These are phyloP conservation scores for Oryza officinalis DNA, from an alignment of 176 grass and related monocot genomes.

Conservation along the genomic window DNA sequence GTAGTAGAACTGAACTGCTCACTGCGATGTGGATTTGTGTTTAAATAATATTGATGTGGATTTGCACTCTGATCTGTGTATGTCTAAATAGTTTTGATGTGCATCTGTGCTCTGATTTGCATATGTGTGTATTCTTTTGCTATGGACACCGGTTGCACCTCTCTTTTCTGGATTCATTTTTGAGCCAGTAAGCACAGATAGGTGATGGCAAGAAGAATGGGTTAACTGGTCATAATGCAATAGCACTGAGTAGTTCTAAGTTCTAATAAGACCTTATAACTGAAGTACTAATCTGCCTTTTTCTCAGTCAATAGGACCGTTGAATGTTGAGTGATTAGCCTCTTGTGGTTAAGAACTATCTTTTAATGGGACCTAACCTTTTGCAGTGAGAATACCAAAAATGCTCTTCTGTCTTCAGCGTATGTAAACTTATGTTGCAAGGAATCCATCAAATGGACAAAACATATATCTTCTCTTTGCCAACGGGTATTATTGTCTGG, in stretches of 20 bases:
- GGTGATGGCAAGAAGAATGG: neutral
- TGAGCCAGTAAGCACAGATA: neutral
- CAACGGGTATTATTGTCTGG: conserved; percentile 88
- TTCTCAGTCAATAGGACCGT: neutral
- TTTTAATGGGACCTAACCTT: conserved; percentile 40
- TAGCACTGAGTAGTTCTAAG: neutral
- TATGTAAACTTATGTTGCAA: conserved; percentile 92
- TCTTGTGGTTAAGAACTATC: conserved; percentile 34
- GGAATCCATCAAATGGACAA: conserved; percentile 66
- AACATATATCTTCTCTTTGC: conserved; percentile 86
- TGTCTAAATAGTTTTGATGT: too few species aligned
- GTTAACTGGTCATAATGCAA: neutral
- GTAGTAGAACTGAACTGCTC: too few species aligned
- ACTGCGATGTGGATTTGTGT: too few species aligned
- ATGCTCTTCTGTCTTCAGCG: conserved; percentile 69
- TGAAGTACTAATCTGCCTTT: neutral
- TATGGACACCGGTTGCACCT: neutral
- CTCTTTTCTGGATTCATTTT: neutral
- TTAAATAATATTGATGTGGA: too few species aligned
- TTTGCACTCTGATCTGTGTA: too few species aligned
- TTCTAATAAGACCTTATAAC: neutral
- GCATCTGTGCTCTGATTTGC: too few species aligned
- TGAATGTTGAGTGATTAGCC: conserved; percentile 18
- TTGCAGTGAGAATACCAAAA: conserved; percentile 85
- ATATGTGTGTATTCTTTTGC: neutral